Conservation (phyloP, 768 basidiomycete species). For the Mycena amicta region DNA sequence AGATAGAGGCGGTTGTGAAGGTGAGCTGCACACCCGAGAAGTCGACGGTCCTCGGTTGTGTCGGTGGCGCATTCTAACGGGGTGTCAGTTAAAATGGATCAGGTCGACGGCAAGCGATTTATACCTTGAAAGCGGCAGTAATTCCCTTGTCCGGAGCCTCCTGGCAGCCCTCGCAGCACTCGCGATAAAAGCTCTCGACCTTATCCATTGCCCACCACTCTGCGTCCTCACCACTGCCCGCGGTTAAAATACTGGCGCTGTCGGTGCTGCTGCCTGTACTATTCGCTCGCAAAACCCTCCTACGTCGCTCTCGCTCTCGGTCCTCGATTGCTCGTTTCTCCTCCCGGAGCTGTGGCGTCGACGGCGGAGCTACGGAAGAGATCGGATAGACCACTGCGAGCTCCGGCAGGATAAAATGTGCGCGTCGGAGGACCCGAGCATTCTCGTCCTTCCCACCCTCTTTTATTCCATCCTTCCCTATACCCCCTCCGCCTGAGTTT, state of each 20-base stretch:
- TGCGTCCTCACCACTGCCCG: slow-evolving; percentile 40
- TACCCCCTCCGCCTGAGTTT: no score
- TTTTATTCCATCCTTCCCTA: background rate
- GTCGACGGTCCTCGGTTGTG: slow-evolving; percentile 71
- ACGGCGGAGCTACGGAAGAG: slow-evolving; percentile 81
- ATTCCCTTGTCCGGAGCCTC: slow-evolving; percentile 68
- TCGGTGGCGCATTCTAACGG: slow-evolving; percentile 51
- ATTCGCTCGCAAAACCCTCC: slow-evolving; percentile 63
- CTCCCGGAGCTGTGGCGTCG: slow-evolving; percentile 73
- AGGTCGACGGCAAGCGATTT: slow-evolving; percentile 21
- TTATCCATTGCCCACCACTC: slow-evolving; percentile 87
- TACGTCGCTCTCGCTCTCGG: slow-evolving; percentile 68
- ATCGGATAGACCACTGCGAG: slow-evolving; percentile 91
- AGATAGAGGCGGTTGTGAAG: slow-evolving; percentile 66
- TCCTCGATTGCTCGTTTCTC: slow-evolving; percentile 83
- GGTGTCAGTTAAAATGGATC: background rate
- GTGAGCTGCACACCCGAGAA: slow-evolving; percentile 81
- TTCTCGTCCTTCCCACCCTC: slow-evolving; percentile 39
- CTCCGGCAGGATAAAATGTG: slow-evolving; percentile 88
- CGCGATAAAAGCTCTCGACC: slow-evolving; percentile 84
- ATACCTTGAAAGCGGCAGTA: slow-evolving; percentile 71
- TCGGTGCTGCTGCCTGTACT: slow-evolving; percentile 28
- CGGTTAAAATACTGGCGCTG: slow-evolving; percentile 4
- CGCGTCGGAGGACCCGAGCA: slow-evolving; percentile 73
- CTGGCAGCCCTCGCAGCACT: slow-evolving; percentile 80